Evolutionary conservation across 179 eudicot species (phyloP).

Genomic region (Spinacia oleracea): DNA sequence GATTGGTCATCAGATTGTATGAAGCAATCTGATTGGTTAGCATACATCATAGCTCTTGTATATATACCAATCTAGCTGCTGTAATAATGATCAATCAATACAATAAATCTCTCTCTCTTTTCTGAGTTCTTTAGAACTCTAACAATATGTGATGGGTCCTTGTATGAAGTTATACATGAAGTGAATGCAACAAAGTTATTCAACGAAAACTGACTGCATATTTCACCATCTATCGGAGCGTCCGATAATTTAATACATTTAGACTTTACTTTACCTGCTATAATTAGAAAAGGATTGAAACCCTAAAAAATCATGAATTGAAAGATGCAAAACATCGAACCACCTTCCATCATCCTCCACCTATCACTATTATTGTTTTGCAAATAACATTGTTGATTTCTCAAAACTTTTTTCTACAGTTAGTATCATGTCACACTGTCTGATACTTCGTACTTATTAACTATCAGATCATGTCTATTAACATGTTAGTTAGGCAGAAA

Average conservation of each 20-base stretch:
- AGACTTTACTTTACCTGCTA: slow-evolving; percentile 16
- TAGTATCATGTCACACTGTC: too few species aligned
- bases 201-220: neutral
- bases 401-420: neutral
- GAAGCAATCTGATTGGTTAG: too few species aligned
- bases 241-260: neutral
- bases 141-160: too few species aligned
- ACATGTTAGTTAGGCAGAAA: too few species aligned
- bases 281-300: neutral
- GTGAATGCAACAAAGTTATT: neutral
- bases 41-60: too few species aligned
- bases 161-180: neutral
- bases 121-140: too few species aligned
- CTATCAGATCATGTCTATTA: too few species aligned
- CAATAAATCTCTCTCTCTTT: too few species aligned
- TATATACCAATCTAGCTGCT: too few species aligned
- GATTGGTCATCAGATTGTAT: too few species aligned
- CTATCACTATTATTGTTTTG: neutral
- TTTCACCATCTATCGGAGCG: slow-evolving; percentile 18
- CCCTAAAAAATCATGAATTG: neutral
- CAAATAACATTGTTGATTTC: slow-evolving; percentile 10
- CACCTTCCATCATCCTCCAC: neutral
- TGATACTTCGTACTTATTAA: too few species aligned
- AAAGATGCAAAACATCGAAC: neutral
- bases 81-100: too few species aligned